Evolutionary conservation across 306 rosid species (phyloP), one percentile per base, ranked within the genome.

Genomic region (Heteromeles arbutifolia): DNA sequence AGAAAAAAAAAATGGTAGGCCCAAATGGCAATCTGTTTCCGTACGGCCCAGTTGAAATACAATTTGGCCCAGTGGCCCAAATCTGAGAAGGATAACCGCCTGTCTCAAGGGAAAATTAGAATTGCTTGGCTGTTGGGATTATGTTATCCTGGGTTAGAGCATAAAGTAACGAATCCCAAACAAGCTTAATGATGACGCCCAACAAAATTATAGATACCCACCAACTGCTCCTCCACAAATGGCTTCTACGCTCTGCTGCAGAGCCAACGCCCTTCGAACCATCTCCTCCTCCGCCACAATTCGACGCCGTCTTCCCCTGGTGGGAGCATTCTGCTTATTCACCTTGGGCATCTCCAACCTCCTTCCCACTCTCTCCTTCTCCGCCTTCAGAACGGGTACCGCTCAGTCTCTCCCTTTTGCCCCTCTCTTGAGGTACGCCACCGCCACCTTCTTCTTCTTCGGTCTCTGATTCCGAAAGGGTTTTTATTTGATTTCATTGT

Each of bases 281-380:
- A 9, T 69, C 80, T 8, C 77, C 78, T 74, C 87, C 12, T 69
- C 89, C 29, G 21, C 88, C 0, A 21, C 78, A 0, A 11, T 87
- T 76, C 93, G 96, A 76, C 93, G 97, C 72, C 97, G 93, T 87
- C 69, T 90, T 12, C 97, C 97, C 11, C 69, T 91, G 2, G 87
- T 90, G 4, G 96, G 98, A 4, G 96, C 96, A 32, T 78, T 90
- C 79, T 94, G 96, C 85, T 28, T 94, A 61, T 85, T 87, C 70
- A 84, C 91, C 74, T 79, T 90, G 15, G 97, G 97, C 50, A 29
- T 92, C 86, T 81, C 95, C 83, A 83, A 85, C 73, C 70, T 90
- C 80, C 84, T 74, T 59, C 61, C 91, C 0, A 64, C 83, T 21
- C 50, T 83, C 4, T 80, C 59, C 65, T 82, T 84, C 61, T 77